phyloP scores from a whole-genome alignment of 2,329 filamentous ascomycete species.

The Tolypocladium ovalisporum region DNA sequence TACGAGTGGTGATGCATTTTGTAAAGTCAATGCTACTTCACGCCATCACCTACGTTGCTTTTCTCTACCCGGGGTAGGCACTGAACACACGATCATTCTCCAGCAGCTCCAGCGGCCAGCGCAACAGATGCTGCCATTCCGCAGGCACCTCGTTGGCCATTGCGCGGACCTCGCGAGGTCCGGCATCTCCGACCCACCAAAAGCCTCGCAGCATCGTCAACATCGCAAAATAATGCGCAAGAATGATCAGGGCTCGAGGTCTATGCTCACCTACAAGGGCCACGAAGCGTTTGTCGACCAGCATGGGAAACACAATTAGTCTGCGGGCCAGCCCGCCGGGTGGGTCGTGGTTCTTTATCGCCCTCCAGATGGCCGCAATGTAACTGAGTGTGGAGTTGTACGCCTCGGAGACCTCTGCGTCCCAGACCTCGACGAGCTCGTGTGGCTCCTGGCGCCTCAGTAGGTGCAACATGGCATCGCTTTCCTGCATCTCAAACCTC shows the following conservation, averaged over 20 bases:
- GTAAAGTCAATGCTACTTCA: neutral
- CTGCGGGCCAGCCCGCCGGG: neutral
- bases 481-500: neutral
- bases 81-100: neutral
- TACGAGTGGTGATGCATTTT: neutral
- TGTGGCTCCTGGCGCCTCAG: neutral
- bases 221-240: neutral
- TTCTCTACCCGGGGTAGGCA: neutral
- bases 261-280: neutral
- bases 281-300: neutral
- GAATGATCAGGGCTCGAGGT: neutral
- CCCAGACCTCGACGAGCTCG: neutral
- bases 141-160: neutral
- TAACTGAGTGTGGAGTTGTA: neutral
- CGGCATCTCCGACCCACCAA: neutral
- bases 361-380: neutral
- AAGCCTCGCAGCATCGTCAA: neutral
- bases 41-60: too few species aligned
- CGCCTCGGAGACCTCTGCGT: neutral
- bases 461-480: neutral
- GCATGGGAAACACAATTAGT: neutral
- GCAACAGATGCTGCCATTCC: neutral
- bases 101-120: neutral
- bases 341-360: neutral
- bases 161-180: neutral